Evolutionary conservation across 2,329 filamentous ascomycete species (phyloP), one percentile per base, ranked within the genome.

Genomic region (Colletotrichum salicis): DNA sequence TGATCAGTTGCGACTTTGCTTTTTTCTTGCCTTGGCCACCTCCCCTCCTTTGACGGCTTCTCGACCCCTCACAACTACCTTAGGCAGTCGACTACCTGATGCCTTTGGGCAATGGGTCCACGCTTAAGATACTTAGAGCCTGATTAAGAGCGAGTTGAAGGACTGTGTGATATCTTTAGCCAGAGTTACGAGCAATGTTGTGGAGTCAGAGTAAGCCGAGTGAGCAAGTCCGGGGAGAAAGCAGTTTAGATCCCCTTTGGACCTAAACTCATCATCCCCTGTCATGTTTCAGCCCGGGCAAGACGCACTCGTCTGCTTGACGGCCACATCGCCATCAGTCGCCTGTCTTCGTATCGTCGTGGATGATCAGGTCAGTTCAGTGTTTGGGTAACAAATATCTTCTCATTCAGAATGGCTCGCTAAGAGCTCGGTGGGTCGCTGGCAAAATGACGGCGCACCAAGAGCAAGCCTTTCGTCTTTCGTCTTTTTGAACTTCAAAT

Each of bases 201-300:
- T 59, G 35, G 35, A 59, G 37, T 3, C 29, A 52, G 31, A 55
- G 37, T 5, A 37, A 52, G 31, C 59, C 52, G 54, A 64, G 59
- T 71, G 59, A 64, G 64, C 45, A 27, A 60, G 33, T 48, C 41
- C 31, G 24, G 22, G 52, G 13, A 52, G 69, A 62, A 71, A 63
- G 15, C 41, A 51, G 58, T 41, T 29, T 45, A 45, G 24, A 52
- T 55, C 31, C 62, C 15, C 62, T 33, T n/a, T 10, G 7, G 58
- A 68, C 41, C 59, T 29, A 29, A 22, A 24, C 24, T 10, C 13
- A 7, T 48, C 15, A 29, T 35, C 59, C 64, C 69, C 61, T 64
- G 59, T 35, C 24, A 13, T 71, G 69, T 69, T 67, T 71, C 69
- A 69, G 54, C 56, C 59, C 11, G 63, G 31, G 59, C 48, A 68